Evolutionary conservation across 2,329 filamentous ascomycete species (phyloP), one percentile per base, ranked within the genome.

Genomic region (Meredithiella fracta): DNA sequence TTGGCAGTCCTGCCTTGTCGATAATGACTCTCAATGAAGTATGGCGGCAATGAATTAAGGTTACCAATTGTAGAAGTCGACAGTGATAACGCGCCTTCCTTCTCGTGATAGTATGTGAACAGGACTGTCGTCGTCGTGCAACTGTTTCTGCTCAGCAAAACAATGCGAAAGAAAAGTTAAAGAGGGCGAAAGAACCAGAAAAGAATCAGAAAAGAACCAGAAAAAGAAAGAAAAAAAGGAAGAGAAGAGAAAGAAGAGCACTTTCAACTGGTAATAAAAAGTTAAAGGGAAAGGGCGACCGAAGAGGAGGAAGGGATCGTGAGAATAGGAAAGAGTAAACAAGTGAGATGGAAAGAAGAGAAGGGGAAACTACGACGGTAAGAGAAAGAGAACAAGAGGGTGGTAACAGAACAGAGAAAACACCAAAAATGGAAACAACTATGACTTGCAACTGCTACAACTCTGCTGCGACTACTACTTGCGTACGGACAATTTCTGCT

Each of bases 131-230:
- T 17, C 23, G 22, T 22, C 29, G 37, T 17, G 17, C 20, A 20
- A 47, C 37, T 26, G 37, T 42, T 54, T 44, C 25, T 44, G 52
- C 52, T 54, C 52, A 54, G 37, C 52, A 54, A 53, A 31, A 57
- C 44, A 26, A 29, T 26, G 23, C 23, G 51, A 47, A n/a, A 25
- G 49, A 26, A 29, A 17, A 23, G 15, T 15, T 22, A 14, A 51
- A 44, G 15, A 56, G n/a, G 50, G 37, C 25, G 31, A 29, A 55
- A 56, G 50, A 51, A 15, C 9, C 20, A 11, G 53, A 56, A 56
- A 25, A 20, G 42, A 49, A 22, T 14, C 37, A 53, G 44, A 44
- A 40, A 56, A 53, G 47, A 37, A 50, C 17, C 47, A 34, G 40
- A 44, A 47, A 25, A 54, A 26, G 17, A 17, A 29, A 54, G 14